phyloP scores from a whole-genome alignment of 495 filamentous ascomycete genomes.

The Schizothecium vesticola region DNA sequence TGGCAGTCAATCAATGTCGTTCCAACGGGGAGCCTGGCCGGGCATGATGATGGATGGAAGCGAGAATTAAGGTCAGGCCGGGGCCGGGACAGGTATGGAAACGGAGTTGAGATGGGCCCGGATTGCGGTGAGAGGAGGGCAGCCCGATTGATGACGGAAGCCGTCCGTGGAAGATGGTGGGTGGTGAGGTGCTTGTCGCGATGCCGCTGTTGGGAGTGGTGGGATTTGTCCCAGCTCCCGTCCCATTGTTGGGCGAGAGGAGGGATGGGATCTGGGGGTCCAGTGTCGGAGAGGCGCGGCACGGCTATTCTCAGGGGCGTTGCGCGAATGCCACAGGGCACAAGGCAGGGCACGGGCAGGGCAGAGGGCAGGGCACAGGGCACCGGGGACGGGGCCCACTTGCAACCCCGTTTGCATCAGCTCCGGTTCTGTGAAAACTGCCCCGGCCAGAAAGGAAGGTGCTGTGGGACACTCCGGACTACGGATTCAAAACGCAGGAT shows the following conservation, averaged over 20 bases:
- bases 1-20: slow-evolving; percentile 19
- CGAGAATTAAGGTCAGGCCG: slow-evolving; percentile 12
- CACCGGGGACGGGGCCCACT: not conserved
- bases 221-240: not conserved
- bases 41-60: slow-evolving; percentile 21
- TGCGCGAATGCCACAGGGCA: not conserved
- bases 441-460: not conserved
- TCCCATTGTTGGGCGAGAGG: not conserved
- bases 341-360: not conserved
- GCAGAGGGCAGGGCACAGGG: not conserved
- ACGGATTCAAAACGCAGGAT: not conserved
- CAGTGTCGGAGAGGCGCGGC: slow-evolving; percentile 22
- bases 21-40: slow-evolving; percentile 13
- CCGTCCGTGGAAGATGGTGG: not conserved
- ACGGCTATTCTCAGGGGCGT: slow-evolving; percentile 27
- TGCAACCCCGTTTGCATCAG: not conserved
- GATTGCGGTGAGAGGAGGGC: slow-evolving; percentile 7
- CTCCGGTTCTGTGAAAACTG: not conserved
- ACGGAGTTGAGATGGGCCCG: slow-evolving; percentile 11
- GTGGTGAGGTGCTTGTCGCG: not conserved
- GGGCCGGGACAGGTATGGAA: not conserved
- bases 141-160: not conserved
- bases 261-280: slow-evolving; percentile 7
- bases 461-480: not conserved
- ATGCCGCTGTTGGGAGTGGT: not conserved